Evolutionary conservation across 1,284 basidiomycete genomes (phyloP).

Genomic region (Moniliella sp.): DNA sequence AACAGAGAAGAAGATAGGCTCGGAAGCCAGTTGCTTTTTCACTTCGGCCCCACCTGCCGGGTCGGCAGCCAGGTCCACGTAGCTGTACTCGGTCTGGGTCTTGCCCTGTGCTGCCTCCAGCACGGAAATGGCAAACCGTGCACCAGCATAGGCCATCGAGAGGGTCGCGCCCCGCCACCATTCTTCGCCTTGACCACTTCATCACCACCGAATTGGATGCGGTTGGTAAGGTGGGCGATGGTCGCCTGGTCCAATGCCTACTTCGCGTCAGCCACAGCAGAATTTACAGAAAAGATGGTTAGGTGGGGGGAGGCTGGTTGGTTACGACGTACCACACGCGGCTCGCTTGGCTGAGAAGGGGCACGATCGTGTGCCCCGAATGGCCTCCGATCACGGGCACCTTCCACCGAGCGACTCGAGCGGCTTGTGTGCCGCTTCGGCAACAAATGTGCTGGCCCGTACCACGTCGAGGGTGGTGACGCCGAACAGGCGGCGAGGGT

Average conservation of each 20-base stretch:
- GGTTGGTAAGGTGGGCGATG: conserved; percentile 40
- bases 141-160: conserved; percentile 58
- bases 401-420: conserved; percentile 43
- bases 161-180: conserved; percentile 66
- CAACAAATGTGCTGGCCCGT: conserved; percentile 75
- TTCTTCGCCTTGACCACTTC: conserved; percentile 82
- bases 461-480: conserved; percentile 94
- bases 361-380: conserved; percentile 86
- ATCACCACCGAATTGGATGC: conserved; percentile 88
- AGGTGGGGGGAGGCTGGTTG: too few species aligned
- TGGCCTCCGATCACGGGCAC: conserved; percentile 88
- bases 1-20: conserved; percentile 41
- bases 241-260: conserved; percentile 39
- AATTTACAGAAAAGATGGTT: too few species aligned
- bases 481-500: conserved; percentile 49
- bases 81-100: conserved; percentile 62
- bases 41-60: conserved; percentile 38
- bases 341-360: conserved; percentile 82
- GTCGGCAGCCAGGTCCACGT: conserved; percentile 45
- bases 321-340: too few species aligned
- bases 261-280: conserved; percentile 44
- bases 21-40: conserved; percentile 14
- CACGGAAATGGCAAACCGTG: conserved; percentile 49
- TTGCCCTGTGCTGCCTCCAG: conserved; percentile 45
- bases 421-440: conserved; percentile 44